Percentiles rank a stretch among this genome's conserved stretches.
phyloP scores from a whole-genome alignment of 1,139 yeast species.

The Diutina mesorugosa region DNA sequence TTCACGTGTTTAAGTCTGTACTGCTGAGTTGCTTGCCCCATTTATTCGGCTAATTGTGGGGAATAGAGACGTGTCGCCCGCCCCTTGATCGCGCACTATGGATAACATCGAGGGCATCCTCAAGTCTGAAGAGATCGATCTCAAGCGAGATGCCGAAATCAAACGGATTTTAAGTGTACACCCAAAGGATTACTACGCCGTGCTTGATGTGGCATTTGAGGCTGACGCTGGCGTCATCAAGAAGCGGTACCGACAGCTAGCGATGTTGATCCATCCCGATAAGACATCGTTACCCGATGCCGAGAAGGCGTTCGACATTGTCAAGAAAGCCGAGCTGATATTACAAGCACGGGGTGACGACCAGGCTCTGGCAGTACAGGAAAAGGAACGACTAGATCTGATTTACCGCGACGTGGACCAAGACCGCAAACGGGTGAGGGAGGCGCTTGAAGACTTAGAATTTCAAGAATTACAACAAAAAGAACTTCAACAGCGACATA shows the following conservation, averaged over 20 bases:
- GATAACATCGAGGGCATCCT: neutral
- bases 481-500: neutral
- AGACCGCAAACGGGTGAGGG: neutral
- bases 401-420: neutral
- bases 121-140: neutral
- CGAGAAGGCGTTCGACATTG: neutral
- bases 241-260: neutral
- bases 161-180: neutral
- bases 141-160: neutral
- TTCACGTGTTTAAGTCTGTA: no score
- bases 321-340: neutral
- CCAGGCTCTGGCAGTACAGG: neutral
- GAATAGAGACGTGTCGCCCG: neutral
- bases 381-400: neutral
- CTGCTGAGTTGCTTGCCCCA: no score
- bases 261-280: neutral
- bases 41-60: no score
- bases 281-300: neutral
- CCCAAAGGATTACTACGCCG: neutral
- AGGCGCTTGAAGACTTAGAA: neutral
- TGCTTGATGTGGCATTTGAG: neutral
- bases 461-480: neutral
- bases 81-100: neutral
- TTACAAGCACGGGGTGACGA: neutral
- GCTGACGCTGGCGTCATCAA: neutral